Percentiles rank a stretch among this genome's conserved stretches.
Conservation (phyloP, 148 eudicot genomes). For the Simmondsia chinensis region DNA sequence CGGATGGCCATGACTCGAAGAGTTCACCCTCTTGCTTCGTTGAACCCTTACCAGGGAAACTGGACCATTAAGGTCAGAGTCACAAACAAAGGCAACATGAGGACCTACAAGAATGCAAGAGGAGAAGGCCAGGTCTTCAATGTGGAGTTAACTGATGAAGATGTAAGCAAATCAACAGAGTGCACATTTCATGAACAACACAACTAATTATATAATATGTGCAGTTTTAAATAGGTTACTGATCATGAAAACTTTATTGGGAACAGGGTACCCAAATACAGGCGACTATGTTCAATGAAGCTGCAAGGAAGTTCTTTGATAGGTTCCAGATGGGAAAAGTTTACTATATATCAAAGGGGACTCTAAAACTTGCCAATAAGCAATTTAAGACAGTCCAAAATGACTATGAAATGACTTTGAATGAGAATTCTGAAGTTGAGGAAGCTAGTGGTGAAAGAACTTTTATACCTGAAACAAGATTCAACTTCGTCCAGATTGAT, state of each 20-base stretch:
- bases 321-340: constrained; percentile 81
- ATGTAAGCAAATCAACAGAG: constrained; percentile 36
- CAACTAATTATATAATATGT: too few species aligned
- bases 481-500: constrained; percentile 88
- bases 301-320: constrained; percentile 86
- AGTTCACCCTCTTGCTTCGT: constrained; percentile 78
- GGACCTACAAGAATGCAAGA: constrained; percentile 69
- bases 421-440: constrained; percentile 78
- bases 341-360: constrained; percentile 86
- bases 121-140: constrained; percentile 97
- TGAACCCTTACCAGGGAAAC: constrained; percentile 93
- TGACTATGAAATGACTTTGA: constrained; percentile 95
- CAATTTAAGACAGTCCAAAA: constrained; percentile 80
- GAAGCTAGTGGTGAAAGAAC: constrained; percentile 62
- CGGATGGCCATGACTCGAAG: constrained; percentile 85
- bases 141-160: constrained; percentile 94
- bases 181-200: not conserved
- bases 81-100: constrained; percentile 66
- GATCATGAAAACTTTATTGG: not conserved
- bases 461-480: constrained; percentile 71
- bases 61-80: constrained; percentile 97
- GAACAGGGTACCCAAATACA: constrained; percentile 96
- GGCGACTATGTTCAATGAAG: constrained; percentile 98
- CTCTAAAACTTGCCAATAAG: constrained; percentile 83
- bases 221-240: not conserved